A percentile compares a stretch with the other conserved stretches of the same genome.
phyloP scores from a whole-genome alignment of 1,139 yeast species.

The Tardiomyces depauwii region DNA sequence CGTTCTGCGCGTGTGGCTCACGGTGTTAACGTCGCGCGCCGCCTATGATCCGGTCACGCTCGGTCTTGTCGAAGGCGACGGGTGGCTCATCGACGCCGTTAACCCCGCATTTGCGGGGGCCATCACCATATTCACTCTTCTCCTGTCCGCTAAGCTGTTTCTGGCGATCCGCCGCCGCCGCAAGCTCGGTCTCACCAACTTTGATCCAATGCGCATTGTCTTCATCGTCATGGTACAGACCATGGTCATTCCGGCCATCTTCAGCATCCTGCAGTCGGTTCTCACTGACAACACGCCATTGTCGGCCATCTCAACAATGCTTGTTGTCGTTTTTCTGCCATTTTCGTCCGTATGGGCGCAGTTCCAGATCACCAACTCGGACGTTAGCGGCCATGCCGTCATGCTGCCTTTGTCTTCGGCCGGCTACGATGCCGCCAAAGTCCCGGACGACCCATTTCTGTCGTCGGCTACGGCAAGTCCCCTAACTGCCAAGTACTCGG shows the following conservation, averaged over 20 bases:
- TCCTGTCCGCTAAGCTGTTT: conserved; percentile 49
- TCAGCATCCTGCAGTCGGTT: conserved; percentile 34
- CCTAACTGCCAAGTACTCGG: neutral
- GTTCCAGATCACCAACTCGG: conserved; percentile 6
- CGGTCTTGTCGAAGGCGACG: neutral
- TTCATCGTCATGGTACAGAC: conserved; percentile 79
- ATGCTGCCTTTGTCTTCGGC: neutral
- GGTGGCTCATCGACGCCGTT: conserved; percentile 4
- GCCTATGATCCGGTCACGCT: neutral
- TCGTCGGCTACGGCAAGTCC: neutral
- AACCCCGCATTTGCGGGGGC: conserved; percentile 1
- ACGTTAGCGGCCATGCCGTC: neutral
- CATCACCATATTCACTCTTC: conserved; percentile 17
- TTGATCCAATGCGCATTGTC: conserved; percentile 69
- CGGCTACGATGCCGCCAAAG: neutral
- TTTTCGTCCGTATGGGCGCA: conserved; percentile 80
- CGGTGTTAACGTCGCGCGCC: neutral
- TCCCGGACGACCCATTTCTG: neutral
- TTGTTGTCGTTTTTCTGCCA: conserved; percentile 62
- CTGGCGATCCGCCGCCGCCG: conserved; percentile 64
- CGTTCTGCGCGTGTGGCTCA: conserved; percentile 22
- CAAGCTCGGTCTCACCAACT: conserved; percentile 66
- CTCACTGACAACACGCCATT: conserved; percentile 8
- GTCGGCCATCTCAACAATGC: conserved; percentile 31
- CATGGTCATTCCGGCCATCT: conserved; percentile 60